phyloP scores from a whole-genome alignment of 1,284 basidiomycete genomes.

The Sporisorium reilianum region DNA sequence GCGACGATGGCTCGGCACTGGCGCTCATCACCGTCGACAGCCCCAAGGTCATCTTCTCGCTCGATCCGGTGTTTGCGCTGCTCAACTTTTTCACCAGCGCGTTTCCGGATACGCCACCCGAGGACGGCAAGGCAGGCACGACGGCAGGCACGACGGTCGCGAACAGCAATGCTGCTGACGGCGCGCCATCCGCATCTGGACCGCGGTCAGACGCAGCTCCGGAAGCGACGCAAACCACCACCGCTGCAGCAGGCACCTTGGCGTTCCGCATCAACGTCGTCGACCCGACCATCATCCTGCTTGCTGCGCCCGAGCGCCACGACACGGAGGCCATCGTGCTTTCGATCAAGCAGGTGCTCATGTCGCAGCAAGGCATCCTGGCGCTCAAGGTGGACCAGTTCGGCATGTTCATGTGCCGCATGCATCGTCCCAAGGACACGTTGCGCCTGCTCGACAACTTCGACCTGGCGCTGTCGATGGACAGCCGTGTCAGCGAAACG shows the following conservation, averaged over 20 bases:
- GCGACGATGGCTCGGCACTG: conserved; percentile 75
- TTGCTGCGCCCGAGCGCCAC: conserved; percentile 84
- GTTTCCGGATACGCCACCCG: conserved; percentile 67
- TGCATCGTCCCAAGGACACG: conserved; percentile 85
- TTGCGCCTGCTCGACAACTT: conserved; percentile 94
- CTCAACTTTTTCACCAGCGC: conserved; percentile 85
- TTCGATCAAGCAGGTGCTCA: conserved; percentile 83
- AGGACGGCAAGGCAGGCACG: conserved; percentile 2
- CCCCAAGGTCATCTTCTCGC: conserved; percentile 90
- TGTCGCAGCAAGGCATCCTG: conserved; percentile 91
- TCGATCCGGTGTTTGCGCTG: conserved; percentile 91
- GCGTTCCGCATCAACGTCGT: conserved; percentile 88
- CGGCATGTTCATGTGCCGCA: conserved; percentile 90
- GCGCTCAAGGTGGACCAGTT: conserved; percentile 84
- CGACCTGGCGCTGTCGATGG: conserved; percentile 87
- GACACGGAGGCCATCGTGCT: conserved; percentile 90
- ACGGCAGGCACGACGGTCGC: conserved; percentile 9
- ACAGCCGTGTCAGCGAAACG: conserved; percentile 80
- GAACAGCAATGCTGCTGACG: conserved; percentile 4
- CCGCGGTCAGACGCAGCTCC: background rate
- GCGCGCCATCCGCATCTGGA: conserved; percentile 2
- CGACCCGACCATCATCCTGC: conserved; percentile 87
- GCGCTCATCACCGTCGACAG: conserved; percentile 91
- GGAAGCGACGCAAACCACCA: conserved; percentile 1
- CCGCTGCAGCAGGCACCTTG: conserved; percentile 59